Base-by-base conservation (phyloP, 331 rosid genomes). In the Acacia concinna region DNA sequence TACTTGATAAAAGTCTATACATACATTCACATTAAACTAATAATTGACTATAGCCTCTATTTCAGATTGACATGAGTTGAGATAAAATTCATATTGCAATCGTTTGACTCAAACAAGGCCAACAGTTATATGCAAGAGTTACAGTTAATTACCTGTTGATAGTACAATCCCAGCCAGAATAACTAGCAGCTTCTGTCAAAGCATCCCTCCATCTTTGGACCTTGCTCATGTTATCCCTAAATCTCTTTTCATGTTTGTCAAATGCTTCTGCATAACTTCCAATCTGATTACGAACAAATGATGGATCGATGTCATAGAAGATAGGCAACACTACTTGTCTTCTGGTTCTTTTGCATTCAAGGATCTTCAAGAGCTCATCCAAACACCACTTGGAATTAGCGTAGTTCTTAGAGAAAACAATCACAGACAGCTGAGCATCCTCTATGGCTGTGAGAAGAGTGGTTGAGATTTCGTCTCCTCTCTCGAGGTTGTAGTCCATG, bases 111-210 rank as follows among this genome's bases (percentile, higher is more conserved):
- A 46, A 3, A 17, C n/a, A 46, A 46, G 52, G 41, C 41, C 7
- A 38, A 38, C 10, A 41, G 15, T 11, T 46, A 3, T 46, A 15
- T 46, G 52, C 4, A 4, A 15, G 18, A 1, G 20, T 44, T 47
- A 5, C n/a, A n/a, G 2, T 37, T 46, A 46, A 46, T 52, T 23
- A 56, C 84, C 77, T 68, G 57, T 75, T 81, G 67, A 57, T 7
- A 14, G 54, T 17, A 62, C 81, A 75, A n/a, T 75, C 84, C 81
- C 81, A 81, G 12, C 81, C 84, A 25, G 77, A 81, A 37, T 59
- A 74, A 34, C 77, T 81, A 0, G 84, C 77, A 17, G 77, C 81
- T 46, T 81, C 84, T 0, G 37, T 5, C 57, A 81, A 68, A 68
- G 84, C 84, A 12, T 51, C 37, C 13, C 81, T 75, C 84, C 84